Evolutionary conservation across 2,329 filamentous ascomycete species (phyloP).

Genomic region (Thermomyces lanuginosus): DNA sequence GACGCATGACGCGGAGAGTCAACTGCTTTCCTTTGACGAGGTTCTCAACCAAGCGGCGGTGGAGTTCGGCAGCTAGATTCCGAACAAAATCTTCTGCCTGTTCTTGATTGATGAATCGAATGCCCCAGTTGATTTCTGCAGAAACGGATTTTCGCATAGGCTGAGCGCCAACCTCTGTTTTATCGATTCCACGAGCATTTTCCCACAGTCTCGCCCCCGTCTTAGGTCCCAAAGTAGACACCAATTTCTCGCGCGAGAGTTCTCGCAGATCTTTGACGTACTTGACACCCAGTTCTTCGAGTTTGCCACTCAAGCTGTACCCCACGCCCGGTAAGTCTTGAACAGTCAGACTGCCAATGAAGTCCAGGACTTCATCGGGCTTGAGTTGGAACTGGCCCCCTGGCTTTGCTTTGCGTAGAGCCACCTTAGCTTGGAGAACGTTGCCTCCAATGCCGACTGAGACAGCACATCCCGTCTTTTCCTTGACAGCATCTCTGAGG

Average conservation of each 20-base stretch:
- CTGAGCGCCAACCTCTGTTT: constrained; percentile 69
- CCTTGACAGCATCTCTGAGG: constrained; percentile 54
- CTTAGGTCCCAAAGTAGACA: constrained; percentile 65
- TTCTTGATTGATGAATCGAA: constrained; percentile 78
- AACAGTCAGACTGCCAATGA: constrained; percentile 63
- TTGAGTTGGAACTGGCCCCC: constrained; percentile 82
- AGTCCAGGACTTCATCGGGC: constrained; percentile 58
- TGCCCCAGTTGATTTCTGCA: constrained; percentile 95
- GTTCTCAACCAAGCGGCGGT: constrained; percentile 64
- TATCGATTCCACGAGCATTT: constrained; percentile 77
- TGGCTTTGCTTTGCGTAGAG: constrained; percentile 79
- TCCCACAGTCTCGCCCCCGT: constrained; percentile 84
- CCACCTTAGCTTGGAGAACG: constrained; percentile 79
- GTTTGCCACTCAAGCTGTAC: constrained; percentile 68
- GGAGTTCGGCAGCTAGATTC: constrained; percentile 70
- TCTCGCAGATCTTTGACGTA: constrained; percentile 69
- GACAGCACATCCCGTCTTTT: constrained; percentile 66
- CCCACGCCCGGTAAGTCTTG: constrained; percentile 83
- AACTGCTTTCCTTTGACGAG: constrained; percentile 74
- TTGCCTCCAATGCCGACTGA: constrained; percentile 87
- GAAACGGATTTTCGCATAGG: constrained; percentile 83
- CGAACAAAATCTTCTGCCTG: constrained; percentile 86
- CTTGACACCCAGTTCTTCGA: constrained; percentile 73
- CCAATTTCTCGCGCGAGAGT: constrained; percentile 58
- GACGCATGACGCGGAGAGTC: constrained; percentile 87